Evolutionary conservation across 192 early-diverging fungal species (phyloP).

Genomic region (Glomus cerebriforme): DNA sequence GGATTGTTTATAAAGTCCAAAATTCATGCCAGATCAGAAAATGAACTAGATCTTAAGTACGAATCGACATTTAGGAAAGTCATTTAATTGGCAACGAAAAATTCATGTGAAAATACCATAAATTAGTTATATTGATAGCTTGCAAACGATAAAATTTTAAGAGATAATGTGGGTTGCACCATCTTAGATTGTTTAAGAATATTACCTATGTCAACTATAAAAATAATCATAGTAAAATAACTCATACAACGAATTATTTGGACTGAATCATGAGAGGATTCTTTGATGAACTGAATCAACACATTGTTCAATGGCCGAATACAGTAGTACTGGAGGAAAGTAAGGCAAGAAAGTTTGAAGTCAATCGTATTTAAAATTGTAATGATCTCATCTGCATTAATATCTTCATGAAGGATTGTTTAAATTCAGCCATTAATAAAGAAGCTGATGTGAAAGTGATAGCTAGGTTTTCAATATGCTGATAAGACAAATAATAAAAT

Average conservation of each 20-base stretch:
- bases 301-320: background rate
- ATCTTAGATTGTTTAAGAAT: background rate
- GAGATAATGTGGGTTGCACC: background rate
- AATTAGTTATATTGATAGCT: background rate
- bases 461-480: slow-evolving; percentile 23
- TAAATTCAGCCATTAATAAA: background rate
- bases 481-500: slow-evolving; percentile 20
- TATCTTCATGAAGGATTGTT: background rate
- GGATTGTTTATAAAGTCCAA: slow-evolving; percentile 14
- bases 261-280: slow-evolving; percentile 3
- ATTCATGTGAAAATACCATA: background rate
- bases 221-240: background rate
- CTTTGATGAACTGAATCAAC: background rate
- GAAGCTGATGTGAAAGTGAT: background rate
- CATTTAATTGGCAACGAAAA: background rate
- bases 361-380: slow-evolving; percentile 17
- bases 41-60: background rate
- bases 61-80: background rate
- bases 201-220: background rate
- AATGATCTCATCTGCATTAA: background rate
- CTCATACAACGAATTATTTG: background rate
- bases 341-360: background rate
- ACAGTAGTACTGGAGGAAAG: slow-evolving; percentile 5
- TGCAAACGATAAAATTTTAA: background rate
- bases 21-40: background rate